Evolutionary conservation across 176 grass and related monocot species (phyloP).

Genomic region (Puccinellia tenuiflora): DNA sequence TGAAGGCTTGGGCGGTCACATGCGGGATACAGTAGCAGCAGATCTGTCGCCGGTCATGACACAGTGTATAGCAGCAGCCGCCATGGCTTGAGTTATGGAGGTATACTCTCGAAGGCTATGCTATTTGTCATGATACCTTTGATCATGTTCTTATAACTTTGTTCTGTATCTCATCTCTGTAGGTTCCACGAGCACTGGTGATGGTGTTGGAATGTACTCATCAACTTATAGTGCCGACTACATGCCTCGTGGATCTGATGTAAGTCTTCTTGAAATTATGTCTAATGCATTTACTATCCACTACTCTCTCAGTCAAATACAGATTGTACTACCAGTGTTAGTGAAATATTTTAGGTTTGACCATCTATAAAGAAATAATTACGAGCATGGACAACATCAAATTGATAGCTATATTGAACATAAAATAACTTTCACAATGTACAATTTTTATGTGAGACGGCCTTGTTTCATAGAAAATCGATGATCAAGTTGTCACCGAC

Average conservation of each 20-base stretch:
- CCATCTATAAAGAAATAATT: not conserved
- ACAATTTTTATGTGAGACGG: not conserved
- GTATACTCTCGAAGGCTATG: constrained; percentile 36
- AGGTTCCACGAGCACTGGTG: constrained; percentile 56
- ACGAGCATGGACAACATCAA: not conserved
- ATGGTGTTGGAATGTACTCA: constrained; percentile 58
- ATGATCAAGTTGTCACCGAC: not conserved
- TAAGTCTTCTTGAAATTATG: constrained; percentile 40
- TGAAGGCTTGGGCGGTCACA: constrained; percentile 66
- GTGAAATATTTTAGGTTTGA: not conserved
- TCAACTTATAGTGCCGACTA: constrained; percentile 53
- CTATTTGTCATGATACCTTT: constrained; percentile 15
- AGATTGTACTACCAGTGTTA: not conserved
- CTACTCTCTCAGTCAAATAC: not conserved
- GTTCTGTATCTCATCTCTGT: not conserved
- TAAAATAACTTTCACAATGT: not conserved
- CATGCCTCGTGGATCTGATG: constrained; percentile 73
- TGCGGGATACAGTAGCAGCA: constrained; percentile 48
- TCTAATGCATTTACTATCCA: not conserved
- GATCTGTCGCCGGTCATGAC: constrained; percentile 62
- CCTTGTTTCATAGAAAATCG: not conserved
- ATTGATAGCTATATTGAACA: not conserved
- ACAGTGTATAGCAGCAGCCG: constrained; percentile 53
- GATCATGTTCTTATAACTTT: not conserved
- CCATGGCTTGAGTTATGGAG: constrained; percentile 70